Percentiles rank a stretch among this genome's conserved stretches.
Evolutionary conservation across 129 eudicot genomes (phyloP).

Genomic region (Chrysanthemum seticuspe): DNA sequence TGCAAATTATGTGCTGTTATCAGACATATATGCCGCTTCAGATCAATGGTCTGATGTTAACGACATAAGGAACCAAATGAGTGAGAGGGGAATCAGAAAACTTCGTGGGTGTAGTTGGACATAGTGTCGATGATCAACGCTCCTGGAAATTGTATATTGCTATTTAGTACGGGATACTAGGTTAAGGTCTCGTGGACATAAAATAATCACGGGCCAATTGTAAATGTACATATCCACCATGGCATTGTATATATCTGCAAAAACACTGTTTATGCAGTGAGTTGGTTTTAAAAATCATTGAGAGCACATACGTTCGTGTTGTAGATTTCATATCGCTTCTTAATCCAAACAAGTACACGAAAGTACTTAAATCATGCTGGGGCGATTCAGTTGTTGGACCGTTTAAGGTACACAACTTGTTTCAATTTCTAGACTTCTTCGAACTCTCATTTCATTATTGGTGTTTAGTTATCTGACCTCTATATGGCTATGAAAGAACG

Average conservation of each 20-base stretch:
- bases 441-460: too few relatives aligned
- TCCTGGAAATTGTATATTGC: not conserved
- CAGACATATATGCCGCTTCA: slow-evolving; percentile 69
- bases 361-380: not conserved
- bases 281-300: not conserved
- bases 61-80: slow-evolving; percentile 53
- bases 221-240: not conserved
- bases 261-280: not conserved
- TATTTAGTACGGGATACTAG: not conserved
- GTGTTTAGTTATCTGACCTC: too few relatives aligned
- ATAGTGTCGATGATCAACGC: slow-evolving; percentile 16
- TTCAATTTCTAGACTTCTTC: too few relatives aligned
- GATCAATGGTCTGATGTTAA: slow-evolving; percentile 67
- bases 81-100: slow-evolving; percentile 52
- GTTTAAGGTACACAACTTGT: too few relatives aligned
- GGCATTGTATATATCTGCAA: not conserved
- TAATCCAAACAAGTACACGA: not conserved
- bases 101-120: slow-evolving; percentile 57
- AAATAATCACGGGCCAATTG: not conserved
- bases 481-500: too few relatives aligned
- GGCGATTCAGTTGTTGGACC: not conserved
- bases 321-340: not conserved
- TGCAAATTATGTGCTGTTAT: slow-evolving; percentile 65
- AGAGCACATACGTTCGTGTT: not conserved
- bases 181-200: slow-evolving; percentile 3